These are phyloP conservation scores for Ulvella scutata DNA, from an alignment of 139 green algal genomes.

Conservation along the genomic window DNA sequence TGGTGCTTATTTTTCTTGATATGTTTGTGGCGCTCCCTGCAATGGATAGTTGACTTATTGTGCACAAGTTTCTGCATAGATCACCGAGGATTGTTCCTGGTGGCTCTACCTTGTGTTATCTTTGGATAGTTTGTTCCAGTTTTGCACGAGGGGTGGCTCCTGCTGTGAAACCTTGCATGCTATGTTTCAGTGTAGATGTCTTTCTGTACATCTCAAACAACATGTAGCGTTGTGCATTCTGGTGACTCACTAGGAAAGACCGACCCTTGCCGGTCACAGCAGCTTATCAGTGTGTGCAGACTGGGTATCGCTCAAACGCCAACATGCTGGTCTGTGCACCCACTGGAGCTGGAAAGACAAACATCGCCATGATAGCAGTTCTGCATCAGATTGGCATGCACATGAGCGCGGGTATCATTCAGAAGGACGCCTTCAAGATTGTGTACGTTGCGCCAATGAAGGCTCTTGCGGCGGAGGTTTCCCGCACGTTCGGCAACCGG, in stretches of 20 bases:
- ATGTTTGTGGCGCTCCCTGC: no score
- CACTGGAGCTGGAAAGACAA: conserved; percentile 89
- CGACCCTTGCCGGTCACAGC: no score
- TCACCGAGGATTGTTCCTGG: conserved; percentile 86
- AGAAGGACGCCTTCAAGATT: conserved; percentile 65
- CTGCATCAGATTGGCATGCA: conserved; percentile 69
- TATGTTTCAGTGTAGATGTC: no score
- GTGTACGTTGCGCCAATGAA: conserved; percentile 99
- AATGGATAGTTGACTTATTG: no score
- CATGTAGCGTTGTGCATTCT: no score
- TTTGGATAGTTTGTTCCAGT: no score
- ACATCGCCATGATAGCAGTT: conserved; percentile 97
- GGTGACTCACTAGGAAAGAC: no score
- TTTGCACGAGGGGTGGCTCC: no score
- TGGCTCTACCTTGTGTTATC: conserved; percentile 22
- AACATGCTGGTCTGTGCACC: conserved; percentile 67
- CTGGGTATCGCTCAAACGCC: conserved; percentile 38
- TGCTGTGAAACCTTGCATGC: no score
- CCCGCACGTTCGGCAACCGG: conserved; percentile 58
- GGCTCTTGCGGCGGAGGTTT: conserved; percentile 81
- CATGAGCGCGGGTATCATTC: conserved; percentile 55
- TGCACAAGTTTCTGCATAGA: conserved; percentile 16
- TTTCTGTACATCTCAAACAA: no score
- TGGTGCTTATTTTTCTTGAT: no score
- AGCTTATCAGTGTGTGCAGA: conserved; percentile 5